Conservation (phyloP, 2,329 filamentous ascomycete species). For the Fusarium goolgardi region DNA sequence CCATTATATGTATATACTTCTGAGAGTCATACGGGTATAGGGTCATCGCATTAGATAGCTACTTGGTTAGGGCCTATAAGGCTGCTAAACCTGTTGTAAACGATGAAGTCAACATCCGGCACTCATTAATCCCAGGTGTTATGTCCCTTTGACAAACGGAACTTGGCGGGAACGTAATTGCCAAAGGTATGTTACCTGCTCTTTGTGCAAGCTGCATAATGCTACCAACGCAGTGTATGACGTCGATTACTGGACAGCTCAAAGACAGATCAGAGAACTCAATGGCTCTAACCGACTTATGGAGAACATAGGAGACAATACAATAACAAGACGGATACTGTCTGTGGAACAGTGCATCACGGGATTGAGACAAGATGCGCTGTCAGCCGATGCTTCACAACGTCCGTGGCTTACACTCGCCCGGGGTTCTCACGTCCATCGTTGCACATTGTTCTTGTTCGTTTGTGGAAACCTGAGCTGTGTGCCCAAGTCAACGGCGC, state of each 20-base stretch:
- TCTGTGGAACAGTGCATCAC: constrained; percentile 24
- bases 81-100: background rate
- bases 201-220: background rate
- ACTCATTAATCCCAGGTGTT: background rate
- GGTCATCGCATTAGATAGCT: too few species aligned
- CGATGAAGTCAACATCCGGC: background rate
- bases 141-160: background rate
- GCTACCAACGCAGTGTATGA: background rate
- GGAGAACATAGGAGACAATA: background rate
- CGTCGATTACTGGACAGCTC: background rate
- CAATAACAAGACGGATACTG: background rate
- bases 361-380: constrained; percentile 26
- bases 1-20: too few species aligned
- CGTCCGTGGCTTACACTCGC: constrained; percentile 20
- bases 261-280: background rate
- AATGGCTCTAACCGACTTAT: background rate
- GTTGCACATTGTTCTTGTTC: background rate
- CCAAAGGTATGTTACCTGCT: background rate
- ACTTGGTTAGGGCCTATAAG: background rate
- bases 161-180: background rate
- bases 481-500: background rate
- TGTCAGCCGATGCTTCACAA: constrained; percentile 28
- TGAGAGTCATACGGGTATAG: background rate
- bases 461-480: background rate
- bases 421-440: constrained; percentile 9